Conservation (phyloP, 371 early-diverging fungal genomes). For the Mortierella sp. region DNA sequence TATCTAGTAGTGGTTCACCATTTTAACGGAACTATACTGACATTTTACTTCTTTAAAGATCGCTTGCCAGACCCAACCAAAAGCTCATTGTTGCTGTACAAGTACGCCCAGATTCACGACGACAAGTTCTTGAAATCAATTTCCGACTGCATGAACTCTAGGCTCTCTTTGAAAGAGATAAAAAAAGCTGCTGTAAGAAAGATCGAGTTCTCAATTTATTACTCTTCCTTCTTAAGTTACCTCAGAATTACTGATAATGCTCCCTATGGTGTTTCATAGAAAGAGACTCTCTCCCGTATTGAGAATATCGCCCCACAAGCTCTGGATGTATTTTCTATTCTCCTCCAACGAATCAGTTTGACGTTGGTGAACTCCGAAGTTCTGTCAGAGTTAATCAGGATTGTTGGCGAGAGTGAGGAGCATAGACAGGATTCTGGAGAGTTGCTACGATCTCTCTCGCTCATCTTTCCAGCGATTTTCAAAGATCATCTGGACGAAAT, state of each 20-base stretch:
- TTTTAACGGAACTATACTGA: background rate
- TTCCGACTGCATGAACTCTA: slow-evolving; percentile 42
- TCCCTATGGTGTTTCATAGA: slow-evolving; percentile 51
- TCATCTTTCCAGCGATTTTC: slow-evolving; percentile 53
- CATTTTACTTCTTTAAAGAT: slow-evolving; percentile 10
- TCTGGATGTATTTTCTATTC: slow-evolving; percentile 76
- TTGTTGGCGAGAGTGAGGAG: slow-evolving; percentile 49
- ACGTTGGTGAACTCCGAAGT: slow-evolving; percentile 72
- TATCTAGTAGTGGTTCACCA: background rate
- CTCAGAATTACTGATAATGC: background rate
- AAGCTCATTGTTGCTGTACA: slow-evolving; percentile 35
- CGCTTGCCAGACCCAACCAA: slow-evolving; percentile 40
- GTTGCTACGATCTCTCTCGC: slow-evolving; percentile 61
- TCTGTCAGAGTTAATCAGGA: slow-evolving; percentile 68
- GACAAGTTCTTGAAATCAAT: slow-evolving; percentile 19
- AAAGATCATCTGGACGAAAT: slow-evolving; percentile 52
- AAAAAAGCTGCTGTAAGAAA: slow-evolving; percentile 48
- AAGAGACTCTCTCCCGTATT: slow-evolving; percentile 73
- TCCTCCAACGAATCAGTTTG: slow-evolving; percentile 79
- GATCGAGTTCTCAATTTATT: background rate
- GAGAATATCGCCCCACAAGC: slow-evolving; percentile 69
- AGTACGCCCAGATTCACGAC: slow-evolving; percentile 36
- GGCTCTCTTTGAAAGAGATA: slow-evolving; percentile 60
- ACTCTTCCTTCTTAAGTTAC: background rate
- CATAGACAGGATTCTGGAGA: slow-evolving; percentile 58